Percentiles rank a stretch among this genome's conserved stretches.
phyloP scores from a whole-genome alignment of 2,329 filamentous ascomycete species.

The Colletotrichum lini region DNA sequence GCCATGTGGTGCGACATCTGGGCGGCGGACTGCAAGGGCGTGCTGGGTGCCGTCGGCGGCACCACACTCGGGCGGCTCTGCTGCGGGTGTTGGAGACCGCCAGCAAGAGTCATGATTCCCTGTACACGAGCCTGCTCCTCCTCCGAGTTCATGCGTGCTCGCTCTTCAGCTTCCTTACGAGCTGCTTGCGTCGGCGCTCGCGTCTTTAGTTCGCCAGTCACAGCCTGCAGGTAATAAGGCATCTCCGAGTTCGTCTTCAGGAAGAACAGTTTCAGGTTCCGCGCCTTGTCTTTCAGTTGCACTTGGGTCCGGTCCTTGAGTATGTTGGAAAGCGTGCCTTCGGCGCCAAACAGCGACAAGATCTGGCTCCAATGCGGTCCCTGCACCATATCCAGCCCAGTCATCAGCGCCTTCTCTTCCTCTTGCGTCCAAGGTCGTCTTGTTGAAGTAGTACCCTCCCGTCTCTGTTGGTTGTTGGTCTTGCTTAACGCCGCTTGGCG shows the following conservation, averaged over 20 bases:
- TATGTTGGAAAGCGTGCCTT: constrained; percentile 84
- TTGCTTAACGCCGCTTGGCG: constrained; percentile 72
- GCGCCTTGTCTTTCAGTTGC: constrained; percentile 91
- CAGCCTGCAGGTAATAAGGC: constrained; percentile 87
- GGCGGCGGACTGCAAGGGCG: constrained; percentile 31
- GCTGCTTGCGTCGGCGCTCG: constrained; percentile 82
- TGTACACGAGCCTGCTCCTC: constrained; percentile 73
- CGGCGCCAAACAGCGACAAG: constrained; percentile 83
- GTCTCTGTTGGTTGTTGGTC: constrained; percentile 67
- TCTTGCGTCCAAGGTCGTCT: constrained; percentile 89
- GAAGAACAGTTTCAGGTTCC: constrained; percentile 92
- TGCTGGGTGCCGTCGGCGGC: constrained; percentile 32
- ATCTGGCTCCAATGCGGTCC: constrained; percentile 96
- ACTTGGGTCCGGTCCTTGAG: constrained; percentile 92
- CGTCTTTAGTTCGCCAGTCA: constrained; percentile 92
- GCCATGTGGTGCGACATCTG: constrained; percentile 37
- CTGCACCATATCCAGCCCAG: constrained; percentile 88
- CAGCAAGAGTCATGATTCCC: constrained; percentile 70
- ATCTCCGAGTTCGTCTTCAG: constrained; percentile 93
- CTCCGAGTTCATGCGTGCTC: constrained; percentile 69
- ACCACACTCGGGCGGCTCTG: constrained; percentile 32
- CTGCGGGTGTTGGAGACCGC: constrained; percentile 60
- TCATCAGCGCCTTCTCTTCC: constrained; percentile 92
- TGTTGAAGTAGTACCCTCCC: constrained; percentile 72
- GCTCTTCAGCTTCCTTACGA: constrained; percentile 76